phyloP scores from a whole-genome alignment of 495 filamentous ascomycete genomes.

The Trichoderma virens region DNA sequence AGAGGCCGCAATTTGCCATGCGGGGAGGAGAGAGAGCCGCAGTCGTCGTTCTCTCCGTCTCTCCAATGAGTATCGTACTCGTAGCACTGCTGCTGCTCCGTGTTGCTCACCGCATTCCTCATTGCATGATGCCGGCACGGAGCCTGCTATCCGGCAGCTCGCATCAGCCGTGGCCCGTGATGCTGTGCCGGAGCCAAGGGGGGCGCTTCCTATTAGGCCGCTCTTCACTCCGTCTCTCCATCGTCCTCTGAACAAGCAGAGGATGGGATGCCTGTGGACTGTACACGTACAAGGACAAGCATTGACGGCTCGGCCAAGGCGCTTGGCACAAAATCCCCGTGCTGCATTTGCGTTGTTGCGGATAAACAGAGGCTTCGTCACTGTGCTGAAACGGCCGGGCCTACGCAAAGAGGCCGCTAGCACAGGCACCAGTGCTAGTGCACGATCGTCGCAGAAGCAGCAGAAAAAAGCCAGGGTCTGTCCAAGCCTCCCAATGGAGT shows the following conservation, averaged over 20 bases:
- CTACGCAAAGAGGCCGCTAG: conserved; percentile 1
- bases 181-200: not conserved
- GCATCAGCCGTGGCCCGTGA: not conserved
- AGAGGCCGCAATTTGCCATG: not conserved
- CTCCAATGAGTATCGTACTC: no score
- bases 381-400: not conserved
- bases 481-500: not conserved
- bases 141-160: not conserved
- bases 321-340: no score
- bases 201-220: not conserved
- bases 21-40: not conserved
- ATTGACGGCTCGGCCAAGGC: no score
- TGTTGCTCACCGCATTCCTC: not conserved
- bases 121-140: not conserved
- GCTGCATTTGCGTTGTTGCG: not conserved
- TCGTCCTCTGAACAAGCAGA: no score
- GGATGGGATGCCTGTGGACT: no score
- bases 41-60: not conserved
- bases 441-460: not conserved
- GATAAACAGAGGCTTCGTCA: not conserved
- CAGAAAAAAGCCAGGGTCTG: not conserved
- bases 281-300: no score
- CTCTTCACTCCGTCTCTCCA: no score
- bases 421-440: not conserved
- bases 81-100: not conserved